Conservation (phyloP, 768 basidiomycete species). For the Kockovaella imperatae region DNA sequence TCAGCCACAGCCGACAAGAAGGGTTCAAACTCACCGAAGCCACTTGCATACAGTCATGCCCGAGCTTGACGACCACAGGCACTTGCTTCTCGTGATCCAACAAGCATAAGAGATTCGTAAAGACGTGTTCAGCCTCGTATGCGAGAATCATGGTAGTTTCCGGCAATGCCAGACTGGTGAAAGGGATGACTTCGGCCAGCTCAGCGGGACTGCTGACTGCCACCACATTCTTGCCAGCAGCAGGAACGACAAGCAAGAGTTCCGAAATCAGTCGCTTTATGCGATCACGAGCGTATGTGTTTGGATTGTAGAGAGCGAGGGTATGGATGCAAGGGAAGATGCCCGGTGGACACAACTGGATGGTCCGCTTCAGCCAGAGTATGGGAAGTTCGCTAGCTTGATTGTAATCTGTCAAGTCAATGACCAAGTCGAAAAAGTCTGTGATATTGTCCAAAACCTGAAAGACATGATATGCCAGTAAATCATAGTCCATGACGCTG, state of each 20-base stretch:
- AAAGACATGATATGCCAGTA: conserved; percentile 33
- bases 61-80: conserved; percentile 57
- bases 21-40: conserved; percentile 28
- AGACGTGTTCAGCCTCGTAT: conserved; percentile 32
- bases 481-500: conserved; percentile 30
- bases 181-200: conserved; percentile 29
- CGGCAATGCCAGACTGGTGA: conserved; percentile 29
- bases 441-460: conserved; percentile 26
- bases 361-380: conserved; percentile 19
- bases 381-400: conserved; percentile 28
- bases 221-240: conserved; percentile 20
- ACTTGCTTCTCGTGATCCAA: conserved; percentile 57
- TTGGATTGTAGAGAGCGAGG: conserved; percentile 35
- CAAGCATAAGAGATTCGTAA: conserved; percentile 25
- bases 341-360: conserved; percentile 29
- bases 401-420: conserved; percentile 33
- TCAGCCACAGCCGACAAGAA: not conserved
- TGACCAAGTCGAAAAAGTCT: conserved; percentile 31
- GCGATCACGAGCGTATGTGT: conserved; percentile 23
- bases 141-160: conserved; percentile 34
- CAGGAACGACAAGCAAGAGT: conserved; percentile 12
- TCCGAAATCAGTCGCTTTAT: conserved; percentile 21
- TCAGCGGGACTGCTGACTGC: conserved; percentile 30
- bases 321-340: conserved; percentile 23
- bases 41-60: conserved; percentile 33